Evolutionary conservation across 805 yeast genomes (phyloP).

Genomic region (Candida orba): DNA sequence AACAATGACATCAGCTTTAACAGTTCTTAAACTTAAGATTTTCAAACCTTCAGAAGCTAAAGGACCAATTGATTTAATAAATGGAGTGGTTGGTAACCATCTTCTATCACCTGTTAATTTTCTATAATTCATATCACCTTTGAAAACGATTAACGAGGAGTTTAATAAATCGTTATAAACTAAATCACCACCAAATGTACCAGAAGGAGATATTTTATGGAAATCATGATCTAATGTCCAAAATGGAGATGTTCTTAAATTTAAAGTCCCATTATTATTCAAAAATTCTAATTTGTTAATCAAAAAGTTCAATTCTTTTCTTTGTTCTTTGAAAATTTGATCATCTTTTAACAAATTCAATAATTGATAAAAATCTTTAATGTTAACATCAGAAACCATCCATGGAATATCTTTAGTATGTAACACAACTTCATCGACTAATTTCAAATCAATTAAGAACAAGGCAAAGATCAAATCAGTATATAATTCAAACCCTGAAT

Average conservation of each 20-base stretch:
- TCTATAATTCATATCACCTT: slow-evolving; percentile 95
- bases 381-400: slow-evolving; percentile 96
- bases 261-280: slow-evolving; percentile 39
- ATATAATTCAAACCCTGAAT: slow-evolving; percentile 91
- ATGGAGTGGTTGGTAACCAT: slow-evolving; percentile 82
- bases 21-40: slow-evolving; percentile 75
- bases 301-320: slow-evolving; percentile 41
- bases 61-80: slow-evolving; percentile 59
- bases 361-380: slow-evolving; percentile 63
- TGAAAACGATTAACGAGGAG: slow-evolving; percentile 71
- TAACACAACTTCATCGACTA: slow-evolving; percentile 57
- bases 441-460: slow-evolving; percentile 62
- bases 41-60: slow-evolving; percentile 58
- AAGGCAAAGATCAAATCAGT: slow-evolving; percentile 69
- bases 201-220: slow-evolving; percentile 55
- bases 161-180: slow-evolving; percentile 54
- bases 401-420: slow-evolving; percentile 93
- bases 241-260: slow-evolving; percentile 56
- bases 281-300: slow-evolving; percentile 39
- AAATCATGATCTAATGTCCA: slow-evolving; percentile 83
- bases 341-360: slow-evolving; percentile 48
- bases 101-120: slow-evolving; percentile 85
- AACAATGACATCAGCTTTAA: slow-evolving; percentile 93
- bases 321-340: slow-evolving; percentile 40
- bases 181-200: slow-evolving; percentile 48